These are phyloP conservation scores for Gracilaria vermiculophylla DNA, from an alignment of 23 red algal genomes.

Conservation along the genomic window DNA sequence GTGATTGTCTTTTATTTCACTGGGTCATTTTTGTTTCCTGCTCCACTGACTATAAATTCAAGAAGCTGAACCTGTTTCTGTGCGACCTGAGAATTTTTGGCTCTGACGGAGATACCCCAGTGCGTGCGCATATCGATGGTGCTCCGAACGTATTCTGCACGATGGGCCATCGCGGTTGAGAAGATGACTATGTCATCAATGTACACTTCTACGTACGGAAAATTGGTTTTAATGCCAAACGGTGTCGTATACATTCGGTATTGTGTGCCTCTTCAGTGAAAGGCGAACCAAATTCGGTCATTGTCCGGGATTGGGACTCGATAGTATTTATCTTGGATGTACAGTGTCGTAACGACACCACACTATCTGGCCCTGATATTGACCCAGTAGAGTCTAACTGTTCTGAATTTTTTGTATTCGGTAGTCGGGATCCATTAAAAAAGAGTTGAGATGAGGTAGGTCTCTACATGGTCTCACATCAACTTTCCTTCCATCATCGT, in stretches of 20 bases:
- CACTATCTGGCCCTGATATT: neutral
- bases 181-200: slow-evolving; percentile 7
- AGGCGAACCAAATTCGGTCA: neutral
- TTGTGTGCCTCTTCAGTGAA: neutral
- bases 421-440: neutral
- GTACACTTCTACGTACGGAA: neutral
- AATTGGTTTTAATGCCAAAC: neutral
- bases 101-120: neutral
- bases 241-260: neutral
- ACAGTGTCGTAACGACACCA: neutral
- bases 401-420: neutral
- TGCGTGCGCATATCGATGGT: neutral
- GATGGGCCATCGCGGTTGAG: neutral
- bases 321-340: neutral
- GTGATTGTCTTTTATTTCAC: neutral
- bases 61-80: neutral
- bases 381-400: neutral
- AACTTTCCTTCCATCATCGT: neutral
- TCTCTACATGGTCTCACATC: neutral
- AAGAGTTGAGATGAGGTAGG: neutral
- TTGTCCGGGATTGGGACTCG: neutral
- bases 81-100: neutral
- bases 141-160: neutral
- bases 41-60: neutral
- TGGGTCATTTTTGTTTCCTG: slow-evolving; percentile 1